Percentiles rank a stretch among this genome's conserved stretches.
These are phyloP conservation scores for Ophiosphaerella korrae DNA, from an alignment of 2,329 filamentous ascomycete genomes.

Conservation along the genomic window DNA sequence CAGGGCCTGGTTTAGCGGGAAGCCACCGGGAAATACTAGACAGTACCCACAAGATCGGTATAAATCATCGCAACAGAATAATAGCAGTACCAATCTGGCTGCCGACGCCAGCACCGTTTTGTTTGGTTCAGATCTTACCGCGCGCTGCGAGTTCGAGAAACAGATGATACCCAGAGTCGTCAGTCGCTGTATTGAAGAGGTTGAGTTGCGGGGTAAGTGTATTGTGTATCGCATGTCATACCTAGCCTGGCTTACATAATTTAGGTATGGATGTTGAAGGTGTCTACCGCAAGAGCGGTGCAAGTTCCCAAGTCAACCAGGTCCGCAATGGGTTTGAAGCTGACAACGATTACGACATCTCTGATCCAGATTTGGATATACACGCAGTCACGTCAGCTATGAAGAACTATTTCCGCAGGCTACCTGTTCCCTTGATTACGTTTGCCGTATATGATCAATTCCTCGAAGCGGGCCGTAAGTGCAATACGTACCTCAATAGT, in stretches of 20 bases:
- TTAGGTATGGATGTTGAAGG: constrained; percentile 89
- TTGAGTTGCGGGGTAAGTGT: constrained; percentile 72
- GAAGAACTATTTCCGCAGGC: constrained; percentile 96
- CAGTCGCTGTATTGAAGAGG: constrained; percentile 92
- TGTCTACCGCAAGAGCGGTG: constrained; percentile 97
- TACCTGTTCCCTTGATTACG: constrained; percentile 87
- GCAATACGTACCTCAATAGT: not conserved
- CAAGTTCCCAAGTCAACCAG: constrained; percentile 84
- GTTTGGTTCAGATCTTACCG: constrained; percentile 87
- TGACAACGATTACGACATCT: constrained; percentile 85
- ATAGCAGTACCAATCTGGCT: constrained; percentile 51
- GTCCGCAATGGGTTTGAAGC: constrained; percentile 93
- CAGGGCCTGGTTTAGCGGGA: constrained; percentile 43
- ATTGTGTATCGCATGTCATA: too few relatives aligned
- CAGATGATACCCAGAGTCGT: constrained; percentile 89
- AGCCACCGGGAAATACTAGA: constrained; percentile 21
- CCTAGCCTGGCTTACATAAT: too few relatives aligned
- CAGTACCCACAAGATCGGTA: constrained; percentile 27
- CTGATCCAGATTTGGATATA: constrained; percentile 91
- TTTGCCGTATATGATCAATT: constrained; percentile 91
- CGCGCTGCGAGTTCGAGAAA: constrained; percentile 85
- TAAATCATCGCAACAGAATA: constrained; percentile 46
- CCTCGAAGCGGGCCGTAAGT: constrained; percentile 77
- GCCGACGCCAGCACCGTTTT: constrained; percentile 57
- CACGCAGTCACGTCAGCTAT: constrained; percentile 93